Base-by-base conservation (phyloP, 2,329 filamentous ascomycete species). In the Fusarium chlamydosporum region DNA sequence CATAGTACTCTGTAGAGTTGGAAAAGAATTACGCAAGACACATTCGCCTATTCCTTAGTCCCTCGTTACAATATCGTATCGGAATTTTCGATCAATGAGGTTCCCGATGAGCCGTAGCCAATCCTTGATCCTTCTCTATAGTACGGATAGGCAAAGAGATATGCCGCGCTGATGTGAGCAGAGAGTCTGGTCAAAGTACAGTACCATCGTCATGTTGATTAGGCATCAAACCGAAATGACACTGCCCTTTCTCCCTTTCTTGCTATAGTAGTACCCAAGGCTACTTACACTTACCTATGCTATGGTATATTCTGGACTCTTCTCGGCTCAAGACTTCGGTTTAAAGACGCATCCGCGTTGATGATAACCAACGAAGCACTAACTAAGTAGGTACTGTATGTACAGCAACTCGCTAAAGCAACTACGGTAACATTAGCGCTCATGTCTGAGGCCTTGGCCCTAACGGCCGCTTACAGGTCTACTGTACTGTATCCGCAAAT, bases 51-150 rank as follows among this genome's bases (percentile, higher is more conserved):
- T 65, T 50, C 23, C 29, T 53, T 54, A 56, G 59, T 40, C 57
- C 46, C 40, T 48, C 31, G 38, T 64, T 34, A 47, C 37, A 43
- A 40, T 47, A 29, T 42, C 43, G 34, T 42, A 38, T 61, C 57
- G 46, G 55, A 35, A 29, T 47, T 45, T 42, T 54, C 42, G 53
- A 61, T 54, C 60, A 41, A 35, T 47, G 42, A 65, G 43, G 46
- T 40, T 56, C 61, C 53, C 43, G 37, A 64, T 26, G 37, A 29
- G 41, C 46, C 35, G 27, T 63, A n/a, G 26, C 31, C 27, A 52
- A 69, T 50, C 66, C 66, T 53, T 69, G 61, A 43, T 52, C 47
- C 40, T 46, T 66, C 31, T 37, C 37, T 35, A 61, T 52, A 23
- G 27, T 43, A n/a, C n/a, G n/a, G n/a, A n/a, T n/a, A 57, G 13